These are phyloP conservation scores for Alternaria sp. DNA, from an alignment of 2,329 filamentous ascomycete genomes.

Conservation along the genomic window DNA sequence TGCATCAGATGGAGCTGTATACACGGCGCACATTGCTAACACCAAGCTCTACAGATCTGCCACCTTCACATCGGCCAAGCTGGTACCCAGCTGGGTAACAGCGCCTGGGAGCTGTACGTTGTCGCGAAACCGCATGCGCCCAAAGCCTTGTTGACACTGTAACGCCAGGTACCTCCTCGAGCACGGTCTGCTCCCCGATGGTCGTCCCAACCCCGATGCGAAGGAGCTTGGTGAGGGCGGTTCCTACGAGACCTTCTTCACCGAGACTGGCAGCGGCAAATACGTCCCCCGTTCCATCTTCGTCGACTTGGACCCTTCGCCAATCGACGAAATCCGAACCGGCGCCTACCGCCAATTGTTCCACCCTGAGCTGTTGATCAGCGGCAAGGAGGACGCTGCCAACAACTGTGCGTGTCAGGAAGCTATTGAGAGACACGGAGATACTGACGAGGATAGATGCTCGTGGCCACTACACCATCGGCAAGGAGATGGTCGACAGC, in stretches of 20 bases:
- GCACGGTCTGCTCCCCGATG: constrained; percentile 73
- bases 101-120: constrained; percentile 78
- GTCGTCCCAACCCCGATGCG: constrained; percentile 68
- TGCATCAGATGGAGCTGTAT: constrained; percentile 8
- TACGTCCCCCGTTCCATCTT: constrained; percentile 77
- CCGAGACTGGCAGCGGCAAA: constrained; percentile 75
- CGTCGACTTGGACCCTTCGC: constrained; percentile 76
- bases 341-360: constrained; percentile 74
- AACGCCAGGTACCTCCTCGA: constrained; percentile 73
- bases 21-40: constrained; percentile 21
- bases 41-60: constrained; percentile 60
- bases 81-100: constrained; percentile 78
- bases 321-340: constrained; percentile 77
- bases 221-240: constrained; percentile 69
- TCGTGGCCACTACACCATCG: constrained; percentile 78
- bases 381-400: constrained; percentile 79
- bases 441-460: constrained; percentile 60
- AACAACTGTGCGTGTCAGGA: constrained; percentile 69
- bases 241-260: constrained; percentile 78
- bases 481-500: constrained; percentile 77
- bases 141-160: constrained; percentile 4
- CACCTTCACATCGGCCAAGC: constrained; percentile 76
- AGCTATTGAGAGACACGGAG: not conserved
- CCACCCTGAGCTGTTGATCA: constrained; percentile 76
- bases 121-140: constrained; percentile 19